Conservation (phyloP, 305 asterid species). For the Nicotiana rustica region DNA sequence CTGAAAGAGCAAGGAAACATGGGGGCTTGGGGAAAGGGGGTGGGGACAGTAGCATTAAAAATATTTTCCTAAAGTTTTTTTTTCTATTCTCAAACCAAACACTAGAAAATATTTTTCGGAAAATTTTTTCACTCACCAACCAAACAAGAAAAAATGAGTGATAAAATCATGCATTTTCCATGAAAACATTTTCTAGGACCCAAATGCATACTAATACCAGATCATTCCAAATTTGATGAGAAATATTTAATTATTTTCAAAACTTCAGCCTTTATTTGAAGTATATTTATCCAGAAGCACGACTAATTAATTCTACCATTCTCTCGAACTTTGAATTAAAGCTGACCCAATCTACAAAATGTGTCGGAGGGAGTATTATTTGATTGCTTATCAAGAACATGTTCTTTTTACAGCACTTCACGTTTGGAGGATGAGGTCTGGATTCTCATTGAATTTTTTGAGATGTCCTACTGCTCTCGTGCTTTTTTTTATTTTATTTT, state of each 20-base stretch:
- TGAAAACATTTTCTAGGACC: too few relatives aligned
- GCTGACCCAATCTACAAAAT: background rate
- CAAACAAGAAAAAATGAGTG: too few relatives aligned
- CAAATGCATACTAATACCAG: background rate
- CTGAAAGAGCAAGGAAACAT: too few relatives aligned
- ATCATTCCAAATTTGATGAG: constrained; percentile 6
- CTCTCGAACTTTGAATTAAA: too few relatives aligned
- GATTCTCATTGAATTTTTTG: background rate
- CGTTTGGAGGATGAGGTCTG: background rate
- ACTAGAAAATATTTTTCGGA: too few relatives aligned
- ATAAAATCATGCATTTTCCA: too few relatives aligned
- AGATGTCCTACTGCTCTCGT: background rate
- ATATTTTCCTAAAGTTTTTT: too few relatives aligned
- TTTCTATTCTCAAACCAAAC: too few relatives aligned
- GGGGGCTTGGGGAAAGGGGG: too few relatives aligned
- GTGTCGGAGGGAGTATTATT: background rate
- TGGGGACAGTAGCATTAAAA: too few relatives aligned
- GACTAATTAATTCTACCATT: background rate
- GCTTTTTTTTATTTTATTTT: background rate
- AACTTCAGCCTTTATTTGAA: background rate
- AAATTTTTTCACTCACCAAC: too few relatives aligned
- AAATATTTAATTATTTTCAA: background rate
- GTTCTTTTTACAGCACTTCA: background rate
- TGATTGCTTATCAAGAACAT: background rate
- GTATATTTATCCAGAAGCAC: background rate